A percentile compares a stretch with the other conserved stretches of the same genome.
Conservation (phyloP, 1,139 yeast species). For the Meyerozyma elateridarum region DNA sequence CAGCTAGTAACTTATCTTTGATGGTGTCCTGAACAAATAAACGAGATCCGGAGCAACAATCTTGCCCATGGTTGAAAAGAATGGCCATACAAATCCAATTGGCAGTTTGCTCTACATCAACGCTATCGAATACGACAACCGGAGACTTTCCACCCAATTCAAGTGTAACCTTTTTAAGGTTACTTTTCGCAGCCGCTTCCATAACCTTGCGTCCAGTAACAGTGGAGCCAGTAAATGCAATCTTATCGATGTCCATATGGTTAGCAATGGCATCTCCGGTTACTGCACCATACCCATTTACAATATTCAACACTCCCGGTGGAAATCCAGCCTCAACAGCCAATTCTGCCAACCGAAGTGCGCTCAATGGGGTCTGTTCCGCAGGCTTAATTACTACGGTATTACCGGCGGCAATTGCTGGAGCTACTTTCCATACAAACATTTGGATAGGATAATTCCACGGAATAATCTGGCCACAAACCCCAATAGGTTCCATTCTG, state of each 20-base stretch:
- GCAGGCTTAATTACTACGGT: slow-evolving; percentile 90
- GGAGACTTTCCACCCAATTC: slow-evolving; percentile 90
- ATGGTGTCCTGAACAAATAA: slow-evolving; percentile 70
- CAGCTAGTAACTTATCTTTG: slow-evolving; percentile 61
- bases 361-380: slow-evolving; percentile 81
- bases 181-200: slow-evolving; percentile 64
- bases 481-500: slow-evolving; percentile 67
- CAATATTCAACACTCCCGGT: slow-evolving; percentile 72
- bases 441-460: slow-evolving; percentile 96
- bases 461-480: slow-evolving; percentile 86
- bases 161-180: slow-evolving; percentile 73
- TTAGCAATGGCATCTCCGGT: slow-evolving; percentile 71
- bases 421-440: slow-evolving; percentile 89
- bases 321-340: slow-evolving; percentile 83
- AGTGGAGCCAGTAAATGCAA: slow-evolving; percentile 85
- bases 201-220: slow-evolving; percentile 73
- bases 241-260: slow-evolving; percentile 67
- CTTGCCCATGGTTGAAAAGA: slow-evolving; percentile 83
- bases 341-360: slow-evolving; percentile 72
- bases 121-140: slow-evolving; percentile 71
- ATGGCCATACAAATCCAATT: slow-evolving; percentile 58
- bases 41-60: slow-evolving; percentile 85
- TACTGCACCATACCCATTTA: slow-evolving; percentile 74
- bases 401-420: slow-evolving; percentile 92
- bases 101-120: slow-evolving; percentile 61